Evolutionary conservation across 805 yeast species (phyloP), one percentile per base, ranked within the genome.

Genomic region (Myxozyma mucilagina): DNA sequence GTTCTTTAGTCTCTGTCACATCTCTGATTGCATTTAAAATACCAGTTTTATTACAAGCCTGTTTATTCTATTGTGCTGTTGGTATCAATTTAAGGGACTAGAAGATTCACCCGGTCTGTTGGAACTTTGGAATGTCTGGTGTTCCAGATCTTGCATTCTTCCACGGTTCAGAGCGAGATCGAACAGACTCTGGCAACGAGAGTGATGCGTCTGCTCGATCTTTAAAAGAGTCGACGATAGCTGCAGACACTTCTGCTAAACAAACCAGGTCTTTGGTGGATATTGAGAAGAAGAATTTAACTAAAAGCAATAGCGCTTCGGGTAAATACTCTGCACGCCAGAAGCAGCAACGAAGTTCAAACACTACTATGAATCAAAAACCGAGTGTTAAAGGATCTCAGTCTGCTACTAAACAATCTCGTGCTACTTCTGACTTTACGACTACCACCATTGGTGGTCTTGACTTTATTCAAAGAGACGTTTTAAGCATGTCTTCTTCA

Each of bases 61-160:
- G 29, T 24, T 2, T 24, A 24, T 24, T 24, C 29, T 24, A 24
- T 24, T 24, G 29, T 24, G 29, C 29, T 24, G 29, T 4, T 24
- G 29, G 29, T 24, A 24, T 24, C 29, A 24, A 3, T 24, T 24
- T 24, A 24, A 24, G 29, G 29, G 29, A n/a, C 29, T 24, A 24
- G 2, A 24, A 24, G 29, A 24, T 24, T 24, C 29, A 4, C 29
- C 29, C 29, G 29, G 29, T 24, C 29, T 24, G 29, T 24, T 14
- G 4, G 16, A 14, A 47, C 29, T 32, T 11, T 31, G 24, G 10
- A 16, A 50, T 50, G 45, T 50, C 54, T 8, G 54, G 45, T 29
- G 29, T 38, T 50, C 54, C 54, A n/a, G 54, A 50, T 18, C 54
- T 50, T 29, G n/a, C 36, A 10, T 50, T 50, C 11, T 39, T 20